phyloP scores from a whole-genome alignment of 495 filamentous ascomycete genomes.

The Talaromyces liani region DNA sequence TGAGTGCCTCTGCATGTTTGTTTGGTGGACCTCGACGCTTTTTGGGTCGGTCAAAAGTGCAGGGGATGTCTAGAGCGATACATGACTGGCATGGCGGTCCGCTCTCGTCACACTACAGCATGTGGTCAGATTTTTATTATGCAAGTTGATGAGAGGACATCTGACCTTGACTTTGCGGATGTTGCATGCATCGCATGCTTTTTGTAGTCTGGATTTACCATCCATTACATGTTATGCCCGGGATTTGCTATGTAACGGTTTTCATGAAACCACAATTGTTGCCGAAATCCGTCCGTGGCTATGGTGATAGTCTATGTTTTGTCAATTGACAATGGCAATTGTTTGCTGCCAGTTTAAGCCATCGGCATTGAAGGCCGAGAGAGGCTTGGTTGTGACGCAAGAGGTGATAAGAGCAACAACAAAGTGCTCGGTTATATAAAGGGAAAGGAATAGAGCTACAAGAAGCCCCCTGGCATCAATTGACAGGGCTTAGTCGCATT shows the following conservation, averaged over 20 bases:
- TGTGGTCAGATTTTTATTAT: conserved; percentile 4
- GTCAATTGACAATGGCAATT: not conserved
- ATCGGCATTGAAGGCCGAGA: conserved; percentile 3
- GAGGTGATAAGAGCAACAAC: not conserved
- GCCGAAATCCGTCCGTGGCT: too few species aligned
- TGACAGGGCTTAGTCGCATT: not conserved
- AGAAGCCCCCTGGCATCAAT: not conserved
- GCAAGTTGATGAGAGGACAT: not conserved
- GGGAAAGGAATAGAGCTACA: not conserved
- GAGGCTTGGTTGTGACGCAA: conserved; percentile 2
- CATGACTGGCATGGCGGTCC: conserved; percentile 78
- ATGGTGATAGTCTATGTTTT: too few species aligned
- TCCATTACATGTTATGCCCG: conserved; percentile 24
- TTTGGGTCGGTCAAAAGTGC: conserved; percentile 73
- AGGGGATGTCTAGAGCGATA: conserved; percentile 69
- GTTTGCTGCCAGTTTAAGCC: not conserved
- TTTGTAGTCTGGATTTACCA: conserved; percentile 50
- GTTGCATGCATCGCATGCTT: conserved; percentile 81
- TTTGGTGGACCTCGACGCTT: conserved; percentile 80
- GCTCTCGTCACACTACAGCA: conserved; percentile 65
- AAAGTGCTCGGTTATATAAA: not conserved
- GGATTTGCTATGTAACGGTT: not conserved
- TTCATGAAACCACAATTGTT: too few species aligned
- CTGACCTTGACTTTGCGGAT: conserved; percentile 77
- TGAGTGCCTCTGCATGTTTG: conserved; percentile 74